Evolutionary conservation across 306 rosid genomes (phyloP).

Genomic region (Hippophae gyantsensis): DNA sequence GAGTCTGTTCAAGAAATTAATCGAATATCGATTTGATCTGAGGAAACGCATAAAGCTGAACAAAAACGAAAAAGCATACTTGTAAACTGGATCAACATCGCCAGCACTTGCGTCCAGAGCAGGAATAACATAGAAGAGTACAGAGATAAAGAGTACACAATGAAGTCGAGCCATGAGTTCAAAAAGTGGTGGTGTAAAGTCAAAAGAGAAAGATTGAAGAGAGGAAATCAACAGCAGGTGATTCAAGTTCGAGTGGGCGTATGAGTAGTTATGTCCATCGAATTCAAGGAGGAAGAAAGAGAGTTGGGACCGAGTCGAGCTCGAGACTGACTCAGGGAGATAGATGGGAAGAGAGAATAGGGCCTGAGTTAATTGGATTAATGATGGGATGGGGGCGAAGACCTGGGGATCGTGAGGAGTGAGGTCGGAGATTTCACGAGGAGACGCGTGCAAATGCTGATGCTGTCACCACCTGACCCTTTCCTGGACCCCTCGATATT

Average conservation of each 20-base stretch:
- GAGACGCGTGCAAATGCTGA: slow-evolving; percentile 30
- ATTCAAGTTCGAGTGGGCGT: slow-evolving; percentile 22
- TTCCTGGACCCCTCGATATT: no score
- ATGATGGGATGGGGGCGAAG: slow-evolving; percentile 7
- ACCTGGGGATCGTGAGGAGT: slow-evolving; percentile 37
- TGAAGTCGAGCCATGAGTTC: slow-evolving; percentile 47
- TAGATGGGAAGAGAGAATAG: background rate
- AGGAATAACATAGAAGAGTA: slow-evolving; percentile 26
- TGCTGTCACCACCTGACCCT: background rate
- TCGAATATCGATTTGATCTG: background rate
- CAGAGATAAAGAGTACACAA: slow-evolving; percentile 26
- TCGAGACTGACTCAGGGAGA: slow-evolving; percentile 4
- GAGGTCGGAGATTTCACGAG: slow-evolving; percentile 21
- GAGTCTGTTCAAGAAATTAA: background rate
- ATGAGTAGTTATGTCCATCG: slow-evolving; percentile 21
- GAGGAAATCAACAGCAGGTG: slow-evolving; percentile 29
- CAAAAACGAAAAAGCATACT: slow-evolving; percentile 20
- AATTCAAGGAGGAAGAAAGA: slow-evolving; percentile 3
- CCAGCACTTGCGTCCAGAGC: slow-evolving; percentile 52
- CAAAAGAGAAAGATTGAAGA: slow-evolving; percentile 21
- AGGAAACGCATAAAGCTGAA: background rate
- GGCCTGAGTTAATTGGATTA: background rate
- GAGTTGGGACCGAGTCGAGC: slow-evolving; percentile 9
- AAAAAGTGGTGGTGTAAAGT: slow-evolving; percentile 22
- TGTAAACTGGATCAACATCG: slow-evolving; percentile 74